A percentile compares a stretch with the other conserved stretches of the same genome.
These are phyloP conservation scores for Pseudoscleropodium purum DNA, from an alignment of 225 moss, liverwort and hornwort genomes.

Conservation along the genomic window DNA sequence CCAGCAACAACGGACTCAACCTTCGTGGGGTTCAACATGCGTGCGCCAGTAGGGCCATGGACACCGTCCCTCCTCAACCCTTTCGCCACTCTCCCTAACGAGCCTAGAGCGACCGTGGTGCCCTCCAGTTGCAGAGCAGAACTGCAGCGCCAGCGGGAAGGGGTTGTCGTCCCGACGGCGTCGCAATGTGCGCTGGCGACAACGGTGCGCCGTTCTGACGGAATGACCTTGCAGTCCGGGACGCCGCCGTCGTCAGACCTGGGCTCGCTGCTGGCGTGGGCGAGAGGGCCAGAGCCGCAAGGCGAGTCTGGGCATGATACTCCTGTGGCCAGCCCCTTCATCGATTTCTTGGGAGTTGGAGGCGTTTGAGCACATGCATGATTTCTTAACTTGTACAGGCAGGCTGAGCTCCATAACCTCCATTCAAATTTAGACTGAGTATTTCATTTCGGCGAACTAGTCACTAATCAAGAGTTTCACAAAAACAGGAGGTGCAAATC, in stretches of 20 bases:
- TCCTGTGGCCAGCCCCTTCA: slow-evolving; percentile 26
- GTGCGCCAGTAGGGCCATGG: slow-evolving; percentile 58
- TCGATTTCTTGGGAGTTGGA: slow-evolving; percentile 80
- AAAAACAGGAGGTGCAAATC: neutral
- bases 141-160: slow-evolving; percentile 25
- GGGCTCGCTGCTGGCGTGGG: slow-evolving; percentile 27
- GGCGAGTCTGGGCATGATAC: neutral
- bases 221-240: neutral
- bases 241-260: slow-evolving; percentile 8
- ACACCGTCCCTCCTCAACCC: slow-evolving; percentile 25
- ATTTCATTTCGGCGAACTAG: neutral
- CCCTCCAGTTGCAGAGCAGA: slow-evolving; percentile 55
- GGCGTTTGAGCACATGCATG: slow-evolving; percentile 5
- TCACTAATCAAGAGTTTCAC: neutral
- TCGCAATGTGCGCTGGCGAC: neutral
- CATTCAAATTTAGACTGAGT: neutral
- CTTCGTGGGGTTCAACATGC: slow-evolving; percentile 47
- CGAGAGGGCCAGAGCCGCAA: slow-evolving; percentile 9
- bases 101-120: neutral
- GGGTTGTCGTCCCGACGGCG: slow-evolving; percentile 4
- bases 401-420: neutral
- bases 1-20: neutral
- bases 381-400: neutral
- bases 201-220: neutral
- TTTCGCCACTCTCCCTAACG: neutral